Base-by-base conservation (phyloP, 352 stramenopile genomes). In the Blastocystis sp. region DNA sequence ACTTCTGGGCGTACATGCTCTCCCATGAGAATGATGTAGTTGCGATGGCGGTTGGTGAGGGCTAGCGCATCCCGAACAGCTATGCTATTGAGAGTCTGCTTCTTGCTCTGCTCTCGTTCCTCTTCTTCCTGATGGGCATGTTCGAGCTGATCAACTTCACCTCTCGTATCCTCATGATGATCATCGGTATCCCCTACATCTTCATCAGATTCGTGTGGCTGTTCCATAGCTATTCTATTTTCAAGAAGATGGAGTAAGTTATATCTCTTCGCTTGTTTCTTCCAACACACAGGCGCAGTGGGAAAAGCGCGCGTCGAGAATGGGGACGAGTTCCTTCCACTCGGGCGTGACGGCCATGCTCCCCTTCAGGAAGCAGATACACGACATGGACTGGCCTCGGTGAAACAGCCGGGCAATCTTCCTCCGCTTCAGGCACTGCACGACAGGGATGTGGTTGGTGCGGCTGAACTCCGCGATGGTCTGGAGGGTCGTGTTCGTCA, bases 1-100 rank as follows among this genome's bases (percentile, higher is more conserved):
- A 64, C 41, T 79, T 79, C 69, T 79, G 69, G 69, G 9, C 5
- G 9, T 79, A 79, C 48, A 79, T 64, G 45, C 69, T 79, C 5
- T 40, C 17, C 48, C n/a, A 19, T 28, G 21, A 79, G 41, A 79
- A 79, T 79, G 69, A 79, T 62, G 69, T 79, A 38, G 4, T 7
- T 62, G 28, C 5, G 66, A n/a, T 10, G 2, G 17, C 17, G 17
- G 5, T 1, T 21, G 19, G 11, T 38, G 10, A 79, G 1, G 11
- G 1, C n/a, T 79, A 79, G 69, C 66, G 53, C 66, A 45, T 79
- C 1, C 69, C 69, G 7, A 64, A 62, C 5, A 45, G 7, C 21
- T 79, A 60, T 23, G 45, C 23, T 62, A 17, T 7, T 23, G 45
- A 28, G 11, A 64, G 40, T 5, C 69, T 79, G 14, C 11, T 61